Evolutionary conservation across 352 stramenopile species (phyloP), one percentile per base, ranked within the genome.

Genomic region (Globisporangium iwayamae): DNA sequence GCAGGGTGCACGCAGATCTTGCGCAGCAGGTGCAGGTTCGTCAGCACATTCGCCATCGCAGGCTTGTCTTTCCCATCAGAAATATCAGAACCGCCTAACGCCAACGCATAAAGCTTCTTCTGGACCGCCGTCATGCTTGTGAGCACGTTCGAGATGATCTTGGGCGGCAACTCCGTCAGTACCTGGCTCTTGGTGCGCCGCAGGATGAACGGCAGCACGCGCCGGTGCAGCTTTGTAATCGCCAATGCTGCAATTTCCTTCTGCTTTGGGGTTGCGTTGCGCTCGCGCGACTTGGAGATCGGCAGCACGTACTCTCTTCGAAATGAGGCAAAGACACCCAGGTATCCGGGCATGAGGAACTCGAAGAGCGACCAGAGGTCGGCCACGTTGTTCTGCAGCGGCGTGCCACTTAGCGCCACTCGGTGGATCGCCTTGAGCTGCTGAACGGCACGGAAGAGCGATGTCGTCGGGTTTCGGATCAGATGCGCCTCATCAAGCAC

Each of bases 401-500:
- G 97, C 6, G 98, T 99, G 25, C 98, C 98, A 47, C 92, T 99
- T 39, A 99, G 73, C 38, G 97, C 93, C 16, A 99, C 64, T 45
- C 94, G 88, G 73, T 99, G 94, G 2, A 67, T 61, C n/a, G 92
- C 78, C 48, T 67, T 71, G 18, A 99, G 63, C 18, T 72, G 63
- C 41, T 83, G 74, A 0, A 97, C 90, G 30, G 96, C 90, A 62
- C 82, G 83, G 48, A 97, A 95, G 11, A 96, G 68, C 53, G 79
- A 71, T 4, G 91, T 98, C 48, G 90, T 89, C 11, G 96, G 95
- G 72, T 99, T 99, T 18, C 96, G 95, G 39, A 99, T 85, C 20
- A 99, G 69, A 82, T 99, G 98, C 6, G 94, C 97, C 87, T 99
- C 98, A 57, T 99, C 98, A 32, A 99, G 74, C 62, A 99, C 87